Base-by-base conservation (phyloP, 108 stramenopile genomes). In the Aurantiochytrium sp. region DNA sequence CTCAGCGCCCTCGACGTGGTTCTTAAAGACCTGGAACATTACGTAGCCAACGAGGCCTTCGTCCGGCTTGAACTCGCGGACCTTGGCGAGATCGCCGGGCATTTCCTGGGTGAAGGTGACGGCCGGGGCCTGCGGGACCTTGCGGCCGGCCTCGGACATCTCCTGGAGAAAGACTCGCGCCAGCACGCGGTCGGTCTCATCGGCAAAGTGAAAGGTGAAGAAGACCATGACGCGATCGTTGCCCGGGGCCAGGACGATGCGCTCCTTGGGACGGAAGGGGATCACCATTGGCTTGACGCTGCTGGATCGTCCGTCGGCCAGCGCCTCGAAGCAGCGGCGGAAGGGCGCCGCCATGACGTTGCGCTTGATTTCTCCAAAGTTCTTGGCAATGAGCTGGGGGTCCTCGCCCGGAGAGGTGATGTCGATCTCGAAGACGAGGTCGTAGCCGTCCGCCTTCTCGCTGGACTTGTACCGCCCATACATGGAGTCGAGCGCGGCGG, bases 161-260 rank as follows among this genome's bases (percentile, higher is more conserved):
- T 93, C 90, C 59, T 90, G 90, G 19, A 93, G 55, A 89, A 93
- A 93, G 6, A 93, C 91, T 52, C 86, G 73, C 4, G 88, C 87
- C 34, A 93, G 69, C 10, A 93, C 91, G 34, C 87, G 36, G 87
- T 94, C 93, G 36, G 92, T 92, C 4, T 54, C 88, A 54, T 94
- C 93, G 15, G 55, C 52, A 52, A 94, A 94, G 59, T 94, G 91
- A 39, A 94, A 87, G 15, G 88, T 68, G 68, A 90, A 93, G 37
- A 91, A 86, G n/a, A 94, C 90, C 45, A 89, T 90, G 41, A 94
- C 91, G 15, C 90, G 89, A 31, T 92, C 92, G 54, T 69, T 41
- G 73, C 55, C 65, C 4, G 91, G 89, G 22, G 89, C 85, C 42
- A 93, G 54, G 89, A 86, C 91, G 19, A 90, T 87, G 41, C 89